Percentiles rank a stretch among this genome's conserved stretches.
These are phyloP conservation scores for Avena atlantica DNA, from an alignment of 176 grass and related monocot genomes.

Conservation along the genomic window DNA sequence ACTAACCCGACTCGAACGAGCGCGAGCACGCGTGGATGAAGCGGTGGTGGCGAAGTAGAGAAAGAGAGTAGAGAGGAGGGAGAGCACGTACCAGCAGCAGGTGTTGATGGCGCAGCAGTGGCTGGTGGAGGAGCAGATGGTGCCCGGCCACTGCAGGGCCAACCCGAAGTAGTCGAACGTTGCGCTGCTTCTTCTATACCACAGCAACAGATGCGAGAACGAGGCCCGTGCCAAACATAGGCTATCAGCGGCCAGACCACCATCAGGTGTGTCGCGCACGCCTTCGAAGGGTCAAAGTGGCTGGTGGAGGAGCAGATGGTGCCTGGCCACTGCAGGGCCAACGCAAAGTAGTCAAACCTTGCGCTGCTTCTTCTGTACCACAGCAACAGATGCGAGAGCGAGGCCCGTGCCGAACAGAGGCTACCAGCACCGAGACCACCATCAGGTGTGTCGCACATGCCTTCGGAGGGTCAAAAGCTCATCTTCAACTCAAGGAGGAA, in stretches of 20 bases:
- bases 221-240: neutral
- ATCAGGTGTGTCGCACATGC: neutral
- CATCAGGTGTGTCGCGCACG: neutral
- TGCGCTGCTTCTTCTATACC: slow-evolving; percentile 39
- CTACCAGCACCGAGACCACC: slow-evolving; percentile 32
- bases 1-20: neutral
- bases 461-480: neutral
- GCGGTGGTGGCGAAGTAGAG: neutral
- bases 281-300: slow-evolving; percentile 25
- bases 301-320: slow-evolving; percentile 72
- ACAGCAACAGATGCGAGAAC: neutral
- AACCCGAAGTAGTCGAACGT: slow-evolving; percentile 94
- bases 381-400: neutral
- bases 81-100: slow-evolving; percentile 68
- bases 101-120: slow-evolving; percentile 80
- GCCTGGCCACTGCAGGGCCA: slow-evolving; percentile 89
- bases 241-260: slow-evolving; percentile 36
- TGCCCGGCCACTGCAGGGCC: slow-evolving; percentile 88
- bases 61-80: neutral
- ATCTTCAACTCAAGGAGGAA: no score
- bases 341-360: slow-evolving; percentile 90
- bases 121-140: slow-evolving; percentile 68
- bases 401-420: neutral
- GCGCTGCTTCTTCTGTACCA: slow-evolving; percentile 30
- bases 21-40: neutral